Evolutionary conservation across 805 yeast genomes (phyloP), one percentile per base, ranked within the genome.

Genomic region (Metschnikowia matae): DNA sequence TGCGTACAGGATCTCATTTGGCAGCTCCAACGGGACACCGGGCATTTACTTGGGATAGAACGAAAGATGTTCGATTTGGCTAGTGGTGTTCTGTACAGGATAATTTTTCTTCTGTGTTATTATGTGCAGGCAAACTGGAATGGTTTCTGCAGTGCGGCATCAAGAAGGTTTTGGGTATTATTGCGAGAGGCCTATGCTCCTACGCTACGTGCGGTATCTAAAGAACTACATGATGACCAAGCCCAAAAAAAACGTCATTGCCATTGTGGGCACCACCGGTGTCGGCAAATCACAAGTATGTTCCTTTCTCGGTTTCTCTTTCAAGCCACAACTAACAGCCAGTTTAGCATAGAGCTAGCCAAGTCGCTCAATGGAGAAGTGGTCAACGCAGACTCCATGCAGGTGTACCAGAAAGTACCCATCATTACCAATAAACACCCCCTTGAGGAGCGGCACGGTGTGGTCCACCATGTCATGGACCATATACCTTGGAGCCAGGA

Each of bases 361-460:
- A 75, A 80, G 57, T 76, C 77, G 26, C 77, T 86, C 47, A 79
- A 84, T 62, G 98, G 98, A 18, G 98, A 94, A 63, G 77, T 94
- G 55, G 87, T 94, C 55, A 94, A 94, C 67, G 96, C 96, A 0
- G 99, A 94, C 64, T 89, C 98, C 1, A 91, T 94, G 97, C 99
- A 94, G 67, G 87, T 94, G 75, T 94, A 94, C 66, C 69, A 73
- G 37, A 84, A 81, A 0, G 69, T 82, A 0, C 89, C 86, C 13
- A 80, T 81, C 10, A 89, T 94, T 53, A 88, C 99, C 14, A 94
- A 94, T 62, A 94, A 94, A 61, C 98, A 94, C 60, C 98, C 99
- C 0, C 52, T 85, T 0, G 72, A 70, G 0, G 97, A 92, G 56
- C 73, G 96, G 35, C 72, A 76, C 5, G 92, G 89, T 0, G 62